Evolutionary conservation across 768 basidiomycete species (phyloP).

Genomic region (Amylocystis lapponica): DNA sequence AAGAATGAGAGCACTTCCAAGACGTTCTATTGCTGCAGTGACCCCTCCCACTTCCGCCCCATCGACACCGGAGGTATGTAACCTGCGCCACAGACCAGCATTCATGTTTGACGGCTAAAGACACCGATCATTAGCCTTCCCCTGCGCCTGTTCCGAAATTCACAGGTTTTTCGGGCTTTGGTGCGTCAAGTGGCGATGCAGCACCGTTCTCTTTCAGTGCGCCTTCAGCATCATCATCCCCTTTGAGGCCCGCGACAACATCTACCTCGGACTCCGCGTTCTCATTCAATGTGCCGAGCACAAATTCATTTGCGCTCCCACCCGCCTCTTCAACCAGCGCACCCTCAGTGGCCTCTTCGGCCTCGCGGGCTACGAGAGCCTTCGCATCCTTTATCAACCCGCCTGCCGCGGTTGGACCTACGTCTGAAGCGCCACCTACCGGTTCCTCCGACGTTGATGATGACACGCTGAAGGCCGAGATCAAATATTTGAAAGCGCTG

Average conservation of each 20-base stretch:
- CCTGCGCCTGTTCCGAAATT: slow-evolving; percentile 38
- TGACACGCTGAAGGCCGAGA: slow-evolving; percentile 27
- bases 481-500: slow-evolving; percentile 63
- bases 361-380: slow-evolving; percentile 45
- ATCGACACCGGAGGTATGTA: slow-evolving; percentile 12
- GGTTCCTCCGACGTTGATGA: slow-evolving; percentile 14
- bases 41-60: slow-evolving; percentile 9
- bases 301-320: slow-evolving; percentile 9
- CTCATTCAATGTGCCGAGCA: slow-evolving; percentile 3
- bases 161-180: slow-evolving; percentile 49
- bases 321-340: slow-evolving; percentile 1
- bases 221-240: slow-evolving; percentile 21
- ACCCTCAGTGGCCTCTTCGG: slow-evolving; percentile 28
- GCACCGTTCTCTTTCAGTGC: slow-evolving; percentile 37
- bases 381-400: slow-evolving; percentile 41
- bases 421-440: slow-evolving; percentile 1
- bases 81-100: neutral
- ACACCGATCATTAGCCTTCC: neutral
- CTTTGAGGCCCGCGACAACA: slow-evolving; percentile 14
- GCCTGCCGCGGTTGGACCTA: neutral
- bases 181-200: slow-evolving; percentile 25
- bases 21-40: slow-evolving; percentile 29
- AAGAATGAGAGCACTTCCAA: slow-evolving; percentile 66
- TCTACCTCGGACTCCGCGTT: slow-evolving; percentile 12
- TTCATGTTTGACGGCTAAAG: neutral